These are phyloP conservation scores for Picochlorum sp. DNA, from an alignment of 139 green algal genomes.

Conservation along the genomic window DNA sequence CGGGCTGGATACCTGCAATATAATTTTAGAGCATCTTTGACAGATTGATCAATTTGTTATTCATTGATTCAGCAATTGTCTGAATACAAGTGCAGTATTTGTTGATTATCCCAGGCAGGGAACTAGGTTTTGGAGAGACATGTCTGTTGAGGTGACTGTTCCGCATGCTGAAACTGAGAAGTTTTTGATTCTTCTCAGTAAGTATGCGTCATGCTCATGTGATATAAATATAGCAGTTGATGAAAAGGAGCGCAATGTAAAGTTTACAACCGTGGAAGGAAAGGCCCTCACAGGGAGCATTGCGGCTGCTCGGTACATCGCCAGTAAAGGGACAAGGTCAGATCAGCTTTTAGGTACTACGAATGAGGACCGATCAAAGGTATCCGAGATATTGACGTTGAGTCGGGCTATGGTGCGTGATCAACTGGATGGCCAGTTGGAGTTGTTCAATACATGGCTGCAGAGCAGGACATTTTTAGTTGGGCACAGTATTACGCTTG, in stretches of 20 bases:
- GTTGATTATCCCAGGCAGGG: no score
- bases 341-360: slow-evolving; percentile 19
- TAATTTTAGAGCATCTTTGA: no score
- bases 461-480: slow-evolving; percentile 23
- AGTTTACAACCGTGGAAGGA: slow-evolving; percentile 9
- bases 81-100: no score
- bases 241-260: not conserved
- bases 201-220: not conserved
- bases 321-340: not conserved
- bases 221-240: not conserved
- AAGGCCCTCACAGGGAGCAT: slow-evolving; percentile 8
- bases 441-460: slow-evolving; percentile 19
- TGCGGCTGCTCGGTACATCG: slow-evolving; percentile 20
- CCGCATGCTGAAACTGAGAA: not conserved
- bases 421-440: slow-evolving; percentile 24
- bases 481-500: slow-evolving; percentile 24
- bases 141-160: not conserved
- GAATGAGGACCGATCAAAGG: slow-evolving; percentile 22
- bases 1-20: no score
- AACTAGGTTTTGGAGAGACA: no score
- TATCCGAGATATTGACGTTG: slow-evolving; percentile 36
- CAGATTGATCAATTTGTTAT: no score
- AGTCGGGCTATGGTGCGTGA: slow-evolving; percentile 16
- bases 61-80: no score
- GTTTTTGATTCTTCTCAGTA: slow-evolving; percentile 13